Percentiles rank a stretch among this genome's conserved stretches.
Evolutionary conservation across 2,329 filamentous ascomycete genomes (phyloP).

Genomic region (Phaeosphaeriaceae sp.): DNA sequence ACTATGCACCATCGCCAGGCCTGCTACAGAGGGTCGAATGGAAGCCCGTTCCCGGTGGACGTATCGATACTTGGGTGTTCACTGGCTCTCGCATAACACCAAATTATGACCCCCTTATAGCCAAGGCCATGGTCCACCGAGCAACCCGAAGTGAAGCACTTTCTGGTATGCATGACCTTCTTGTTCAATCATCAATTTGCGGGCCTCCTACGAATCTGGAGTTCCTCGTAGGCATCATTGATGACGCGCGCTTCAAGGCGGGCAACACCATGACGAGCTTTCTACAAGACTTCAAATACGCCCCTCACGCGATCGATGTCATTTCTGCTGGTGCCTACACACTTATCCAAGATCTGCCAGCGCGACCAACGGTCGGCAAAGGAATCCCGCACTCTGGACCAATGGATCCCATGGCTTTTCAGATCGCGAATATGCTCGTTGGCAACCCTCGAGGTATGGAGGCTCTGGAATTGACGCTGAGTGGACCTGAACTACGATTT

Average conservation of each 20-base stretch:
- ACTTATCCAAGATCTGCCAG: slow-evolving; percentile 66
- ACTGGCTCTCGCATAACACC: slow-evolving; percentile 65
- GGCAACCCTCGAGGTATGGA: slow-evolving; percentile 63
- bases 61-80: slow-evolving; percentile 71
- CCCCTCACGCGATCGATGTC: slow-evolving; percentile 63
- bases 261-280: slow-evolving; percentile 67
- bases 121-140: slow-evolving; percentile 66
- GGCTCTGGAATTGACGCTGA: slow-evolving; percentile 67
- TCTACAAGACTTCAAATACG: slow-evolving; percentile 60
- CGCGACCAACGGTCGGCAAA: slow-evolving; percentile 63
- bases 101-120: slow-evolving; percentile 66
- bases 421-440: slow-evolving; percentile 67
- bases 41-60: slow-evolving; percentile 56
- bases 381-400: slow-evolving; percentile 68
- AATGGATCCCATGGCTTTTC: slow-evolving; percentile 68
- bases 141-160: slow-evolving; percentile 53
- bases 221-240: slow-evolving; percentile 62
- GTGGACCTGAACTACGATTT: slow-evolving; percentile 67
- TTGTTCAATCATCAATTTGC: slow-evolving; percentile 57
- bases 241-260: slow-evolving; percentile 53
- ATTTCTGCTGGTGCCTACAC: slow-evolving; percentile 65
- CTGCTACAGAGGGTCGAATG: slow-evolving; percentile 65
- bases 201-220: slow-evolving; percentile 67
- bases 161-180: slow-evolving; percentile 52
- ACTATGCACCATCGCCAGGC: slow-evolving; percentile 68